phyloP scores from a whole-genome alignment of 345 rosid species.

The Carallia brachiata region DNA sequence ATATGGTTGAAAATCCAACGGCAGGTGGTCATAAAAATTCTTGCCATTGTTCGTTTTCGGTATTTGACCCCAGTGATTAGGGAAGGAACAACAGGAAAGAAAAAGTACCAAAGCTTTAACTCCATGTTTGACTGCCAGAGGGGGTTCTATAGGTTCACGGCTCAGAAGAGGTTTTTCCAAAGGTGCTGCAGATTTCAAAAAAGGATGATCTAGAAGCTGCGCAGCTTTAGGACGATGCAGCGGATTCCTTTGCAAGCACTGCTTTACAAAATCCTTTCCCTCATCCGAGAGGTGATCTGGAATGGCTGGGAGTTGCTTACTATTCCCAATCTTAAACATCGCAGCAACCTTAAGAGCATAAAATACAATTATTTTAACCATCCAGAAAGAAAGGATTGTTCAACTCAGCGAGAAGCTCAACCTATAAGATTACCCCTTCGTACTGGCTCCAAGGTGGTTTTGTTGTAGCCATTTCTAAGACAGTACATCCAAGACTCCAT shows the following conservation, averaged over 20 bases:
- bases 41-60: background rate
- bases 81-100: conserved; percentile 14
- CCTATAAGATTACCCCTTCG: conserved; percentile 47
- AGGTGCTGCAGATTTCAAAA: conserved; percentile 52
- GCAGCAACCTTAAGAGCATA: conserved; percentile 41
- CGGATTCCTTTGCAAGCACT: conserved; percentile 66
- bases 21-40: background rate
- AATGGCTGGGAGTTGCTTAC: conserved; percentile 72
- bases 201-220: conserved; percentile 57
- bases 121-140: conserved; percentile 26
- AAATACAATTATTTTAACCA: background rate
- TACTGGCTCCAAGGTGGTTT: conserved; percentile 84
- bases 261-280: conserved; percentile 62
- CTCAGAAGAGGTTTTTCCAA: conserved; percentile 47
- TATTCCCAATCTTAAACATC: conserved; percentile 75
- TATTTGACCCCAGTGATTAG: background rate
- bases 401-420: background rate
- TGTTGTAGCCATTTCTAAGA: conserved; percentile 81
- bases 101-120: conserved; percentile 44
- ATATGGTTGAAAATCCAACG: no score
- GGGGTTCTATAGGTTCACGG: conserved; percentile 39
- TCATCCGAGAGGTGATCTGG: conserved; percentile 65
- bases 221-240: conserved; percentile 54
- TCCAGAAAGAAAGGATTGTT: no score
- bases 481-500: conserved; percentile 88